phyloP scores from a whole-genome alignment of 805 yeast species.

The Candida maesae region DNA sequence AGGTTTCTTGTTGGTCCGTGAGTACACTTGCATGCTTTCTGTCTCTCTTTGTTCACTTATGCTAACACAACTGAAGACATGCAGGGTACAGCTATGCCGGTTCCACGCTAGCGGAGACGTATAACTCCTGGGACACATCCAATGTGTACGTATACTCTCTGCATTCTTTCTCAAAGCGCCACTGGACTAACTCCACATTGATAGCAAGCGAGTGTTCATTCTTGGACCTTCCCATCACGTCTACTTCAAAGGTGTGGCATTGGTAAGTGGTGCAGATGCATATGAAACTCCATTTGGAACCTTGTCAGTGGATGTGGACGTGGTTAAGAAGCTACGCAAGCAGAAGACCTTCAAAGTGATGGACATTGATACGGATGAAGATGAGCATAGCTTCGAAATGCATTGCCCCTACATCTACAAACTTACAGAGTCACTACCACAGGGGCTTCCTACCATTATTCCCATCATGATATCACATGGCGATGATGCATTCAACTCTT shows the following conservation, averaged over 20 bases:
- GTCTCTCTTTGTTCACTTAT: neutral
- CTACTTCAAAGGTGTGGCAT: conserved; percentile 61
- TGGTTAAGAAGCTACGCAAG: conserved; percentile 34
- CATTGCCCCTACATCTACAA: conserved; percentile 74
- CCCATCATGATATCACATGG: conserved; percentile 80
- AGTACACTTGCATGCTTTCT: no score
- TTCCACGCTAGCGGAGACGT: conserved; percentile 69
- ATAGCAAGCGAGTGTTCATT: conserved; percentile 61
- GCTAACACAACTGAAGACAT: conserved; percentile 44
- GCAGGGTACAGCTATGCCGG: conserved; percentile 93
- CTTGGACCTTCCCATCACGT: conserved; percentile 94
- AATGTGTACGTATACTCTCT: conserved; percentile 30
- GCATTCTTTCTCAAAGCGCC: neutral
- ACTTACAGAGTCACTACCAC: conserved; percentile 34
- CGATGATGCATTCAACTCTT: conserved; percentile 39
- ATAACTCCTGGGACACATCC: conserved; percentile 61
- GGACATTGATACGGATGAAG: conserved; percentile 61
- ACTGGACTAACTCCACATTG: conserved; percentile 5
- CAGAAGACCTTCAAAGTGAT: conserved; percentile 48
- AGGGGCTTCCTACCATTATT: conserved; percentile 47
- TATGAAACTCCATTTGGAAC: conserved; percentile 85
- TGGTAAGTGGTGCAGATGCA: conserved; percentile 45
- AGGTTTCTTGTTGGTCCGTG: conserved; percentile 55
- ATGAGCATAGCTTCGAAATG: conserved; percentile 94
- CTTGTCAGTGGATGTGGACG: conserved; percentile 57